These are phyloP conservation scores for Tolypocladium tundrense DNA, from an alignment of 2,329 filamentous ascomycete genomes.

Conservation along the genomic window DNA sequence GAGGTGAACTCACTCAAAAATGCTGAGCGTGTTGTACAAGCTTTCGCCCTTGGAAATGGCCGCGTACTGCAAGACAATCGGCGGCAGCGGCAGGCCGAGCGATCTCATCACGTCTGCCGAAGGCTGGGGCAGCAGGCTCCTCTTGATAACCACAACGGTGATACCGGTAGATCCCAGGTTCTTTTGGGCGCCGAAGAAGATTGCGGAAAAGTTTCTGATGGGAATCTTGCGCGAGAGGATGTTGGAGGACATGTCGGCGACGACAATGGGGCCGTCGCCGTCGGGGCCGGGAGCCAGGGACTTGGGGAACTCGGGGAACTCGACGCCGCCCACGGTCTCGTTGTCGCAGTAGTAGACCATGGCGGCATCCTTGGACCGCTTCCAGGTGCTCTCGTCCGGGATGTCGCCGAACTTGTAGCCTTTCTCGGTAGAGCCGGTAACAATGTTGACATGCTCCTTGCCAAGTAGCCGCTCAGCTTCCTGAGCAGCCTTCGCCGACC, in stretches of 20 bases:
- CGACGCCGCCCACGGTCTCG: constrained; percentile 88
- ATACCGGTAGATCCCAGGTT: constrained; percentile 82
- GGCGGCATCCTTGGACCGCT: constrained; percentile 55
- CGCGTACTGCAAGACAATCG: constrained; percentile 73
- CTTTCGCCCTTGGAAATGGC: constrained; percentile 87
- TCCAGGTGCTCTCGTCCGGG: constrained; percentile 67
- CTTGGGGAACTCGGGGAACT: constrained; percentile 68
- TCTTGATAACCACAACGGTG: constrained; percentile 77
- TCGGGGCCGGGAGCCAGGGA: constrained; percentile 45
- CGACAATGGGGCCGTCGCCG: constrained; percentile 62
- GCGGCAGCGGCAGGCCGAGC: constrained; percentile 66
- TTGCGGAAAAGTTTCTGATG: constrained; percentile 66
- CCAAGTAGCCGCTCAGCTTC: constrained; percentile 74
- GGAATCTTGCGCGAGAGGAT: constrained; percentile 76
- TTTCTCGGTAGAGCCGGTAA: constrained; percentile 31
- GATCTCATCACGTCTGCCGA: constrained; percentile 59
- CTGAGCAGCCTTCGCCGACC: constrained; percentile 77
- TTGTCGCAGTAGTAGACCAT: constrained; percentile 90
- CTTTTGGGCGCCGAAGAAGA: constrained; percentile 94
- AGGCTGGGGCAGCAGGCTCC: constrained; percentile 67
- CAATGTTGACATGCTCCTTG: constrained; percentile 70
- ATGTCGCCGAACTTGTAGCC: constrained; percentile 81
- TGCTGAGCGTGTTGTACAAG: constrained; percentile 90
- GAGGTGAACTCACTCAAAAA: constrained; percentile 58
- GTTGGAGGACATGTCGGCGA: constrained; percentile 91